A percentile compares a stretch with the other conserved stretches of the same genome.
These are phyloP conservation scores for Phytophthora meadii DNA, from an alignment of 352 stramenopile species.

Conservation along the genomic window DNA sequence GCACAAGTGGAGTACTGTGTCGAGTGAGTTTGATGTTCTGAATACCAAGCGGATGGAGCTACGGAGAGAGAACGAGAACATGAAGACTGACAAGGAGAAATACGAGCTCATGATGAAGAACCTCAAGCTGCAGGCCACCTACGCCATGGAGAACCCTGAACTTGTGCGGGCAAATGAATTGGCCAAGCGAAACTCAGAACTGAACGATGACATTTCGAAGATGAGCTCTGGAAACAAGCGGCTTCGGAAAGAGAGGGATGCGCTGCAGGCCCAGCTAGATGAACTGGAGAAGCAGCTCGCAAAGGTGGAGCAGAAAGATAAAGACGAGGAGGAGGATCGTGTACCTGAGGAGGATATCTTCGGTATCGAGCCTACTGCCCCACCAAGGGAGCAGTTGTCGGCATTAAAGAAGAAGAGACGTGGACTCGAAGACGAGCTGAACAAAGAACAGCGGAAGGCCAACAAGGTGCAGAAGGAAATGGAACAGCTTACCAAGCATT, in stretches of 20 bases:
- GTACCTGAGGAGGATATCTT: constrained; percentile 82
- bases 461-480: constrained; percentile 83
- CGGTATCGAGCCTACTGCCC: constrained; percentile 66
- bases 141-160: constrained; percentile 81
- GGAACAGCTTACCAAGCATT: constrained; percentile 84
- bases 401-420: constrained; percentile 73
- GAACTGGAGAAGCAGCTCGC: constrained; percentile 73
- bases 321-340: constrained; percentile 61
- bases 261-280: constrained; percentile 70
- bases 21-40: constrained; percentile 71
- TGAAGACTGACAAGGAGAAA: constrained; percentile 76
- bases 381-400: constrained; percentile 63
- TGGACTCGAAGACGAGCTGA: constrained; percentile 80
- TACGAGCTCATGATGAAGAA: constrained; percentile 84
- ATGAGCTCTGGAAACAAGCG: constrained; percentile 88
- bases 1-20: constrained; percentile 81
- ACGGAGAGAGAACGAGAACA: constrained; percentile 77
- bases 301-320: constrained; percentile 60
- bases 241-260: constrained; percentile 78
- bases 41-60: constrained; percentile 66
- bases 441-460: constrained; percentile 83
- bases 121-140: constrained; percentile 76
- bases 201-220: constrained; percentile 86
- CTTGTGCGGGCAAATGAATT: constrained; percentile 83
- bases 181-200: constrained; percentile 69